Evolutionary conservation across 2,329 filamentous ascomycete species (phyloP).

Genomic region (Septoria linicola): DNA sequence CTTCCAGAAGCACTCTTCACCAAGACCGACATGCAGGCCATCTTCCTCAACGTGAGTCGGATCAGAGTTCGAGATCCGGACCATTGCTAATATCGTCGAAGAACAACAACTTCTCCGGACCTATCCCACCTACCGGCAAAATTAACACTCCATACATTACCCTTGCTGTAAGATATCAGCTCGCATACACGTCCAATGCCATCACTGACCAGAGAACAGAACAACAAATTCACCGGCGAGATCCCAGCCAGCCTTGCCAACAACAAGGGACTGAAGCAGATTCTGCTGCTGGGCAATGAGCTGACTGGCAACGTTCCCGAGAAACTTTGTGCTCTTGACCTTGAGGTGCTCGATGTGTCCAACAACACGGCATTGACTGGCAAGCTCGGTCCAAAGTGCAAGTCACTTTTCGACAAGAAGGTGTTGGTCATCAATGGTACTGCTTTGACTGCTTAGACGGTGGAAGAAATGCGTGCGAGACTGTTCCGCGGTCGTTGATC

Average conservation of each 20-base stretch:
- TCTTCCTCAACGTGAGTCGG: conserved; percentile 18
- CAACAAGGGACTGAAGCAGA: conserved; percentile 9
- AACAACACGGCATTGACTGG: conserved; percentile 15
- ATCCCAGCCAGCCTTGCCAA: conserved; percentile 18
- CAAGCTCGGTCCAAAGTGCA: conserved; percentile 17
- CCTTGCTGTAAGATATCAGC: neutral
- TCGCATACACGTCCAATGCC: no score
- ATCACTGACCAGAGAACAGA: no score
- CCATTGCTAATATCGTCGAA: neutral
- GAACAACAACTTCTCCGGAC: conserved; percentile 21
- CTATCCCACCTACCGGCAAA: conserved; percentile 13
- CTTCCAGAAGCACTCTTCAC: conserved; percentile 17
- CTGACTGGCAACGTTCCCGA: conserved; percentile 18
- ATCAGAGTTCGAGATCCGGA: neutral
- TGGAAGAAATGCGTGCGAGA: no score
- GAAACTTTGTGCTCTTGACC: conserved; percentile 18
- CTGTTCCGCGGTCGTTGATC: no score
- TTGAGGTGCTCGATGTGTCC: conserved; percentile 18
- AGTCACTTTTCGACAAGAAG: conserved; percentile 4
- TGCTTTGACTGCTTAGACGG: neutral
- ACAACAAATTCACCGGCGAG: conserved; percentile 18
- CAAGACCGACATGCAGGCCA: conserved; percentile 12
- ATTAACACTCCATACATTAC: conserved; percentile 11
- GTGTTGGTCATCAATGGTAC: neutral
- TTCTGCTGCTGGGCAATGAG: conserved; percentile 16